Evolutionary conservation across 768 basidiomycete species (phyloP), one percentile per base, ranked within the genome.

Genomic region (Russula lepida): DNA sequence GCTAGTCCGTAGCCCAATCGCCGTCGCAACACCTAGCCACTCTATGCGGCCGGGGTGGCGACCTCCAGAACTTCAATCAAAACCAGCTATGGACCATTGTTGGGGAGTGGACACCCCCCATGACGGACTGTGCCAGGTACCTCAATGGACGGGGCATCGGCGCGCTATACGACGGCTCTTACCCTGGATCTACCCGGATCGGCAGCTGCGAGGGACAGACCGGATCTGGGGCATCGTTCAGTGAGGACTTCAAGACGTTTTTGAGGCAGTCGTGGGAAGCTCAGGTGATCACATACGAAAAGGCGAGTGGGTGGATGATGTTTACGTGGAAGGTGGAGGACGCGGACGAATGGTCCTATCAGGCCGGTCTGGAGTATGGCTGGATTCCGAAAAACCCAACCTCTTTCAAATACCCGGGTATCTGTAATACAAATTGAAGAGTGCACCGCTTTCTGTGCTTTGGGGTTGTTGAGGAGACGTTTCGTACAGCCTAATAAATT

Each of bases 291-390:
- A 77, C 89, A 4, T 91, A 79, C 59, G 88, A 91, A 75, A 74
- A 74, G 56, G 84, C 76, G 19, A 74, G 77, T 52, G 89, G 88
- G 8, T 91, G 89, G 89, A 73, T 89, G 27, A 83, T 85, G 70
- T 90, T 88, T 89, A 82, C 86, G 2, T 92, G 89, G 89, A 92
- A 91, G 75, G 71, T 88, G 0, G 90, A 92, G 71, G 74, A 74
- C 59, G 85, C 89, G 3, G 89, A 91, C 66, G 94, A 95, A 62
- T 97, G 94, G 94, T 80, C 87, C 0, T 95, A 95, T 75, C 80
- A 88, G 67, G 84, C 88, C 46, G 92, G 92, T 41, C 75, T 95
- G 37, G 71, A 74, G 5, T 79, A 85, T 60, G 92, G 92, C 28
- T 94, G 89, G 90, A 95, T 95, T 69, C 92, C 93, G 13, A 71